A percentile compares a stretch with the other conserved stretches of the same genome.
Evolutionary conservation across 495 filamentous ascomycete genomes (phyloP).

Genomic region (Penicillium bovifimosum): DNA sequence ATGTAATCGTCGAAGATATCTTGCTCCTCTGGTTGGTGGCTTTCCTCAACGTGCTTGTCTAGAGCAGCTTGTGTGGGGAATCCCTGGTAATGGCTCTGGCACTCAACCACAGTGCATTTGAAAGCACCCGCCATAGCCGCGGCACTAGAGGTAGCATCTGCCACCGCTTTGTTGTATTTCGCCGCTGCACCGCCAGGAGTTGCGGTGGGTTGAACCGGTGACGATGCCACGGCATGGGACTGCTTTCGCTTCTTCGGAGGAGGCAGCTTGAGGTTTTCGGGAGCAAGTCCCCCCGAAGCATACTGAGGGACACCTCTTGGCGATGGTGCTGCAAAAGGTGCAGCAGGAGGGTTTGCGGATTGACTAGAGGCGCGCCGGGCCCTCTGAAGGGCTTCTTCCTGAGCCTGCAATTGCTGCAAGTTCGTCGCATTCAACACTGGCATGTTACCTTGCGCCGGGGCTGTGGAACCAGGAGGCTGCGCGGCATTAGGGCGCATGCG

Average conservation of each 20-base stretch:
- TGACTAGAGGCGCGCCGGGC: conserved; percentile 52
- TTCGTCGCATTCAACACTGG: conserved; percentile 60
- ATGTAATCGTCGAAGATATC: conserved; percentile 42
- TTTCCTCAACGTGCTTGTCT: conserved; percentile 44
- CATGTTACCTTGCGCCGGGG: conserved; percentile 31
- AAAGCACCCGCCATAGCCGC: conserved; percentile 29
- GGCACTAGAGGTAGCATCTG: conserved; percentile 29
- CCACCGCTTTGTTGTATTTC: conserved; percentile 34
- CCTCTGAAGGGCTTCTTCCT: conserved; percentile 41
- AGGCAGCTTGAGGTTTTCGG: conserved; percentile 57
- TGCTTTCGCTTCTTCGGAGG: conserved; percentile 55
- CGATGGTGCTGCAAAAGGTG: conserved; percentile 63
- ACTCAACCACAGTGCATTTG: conserved; percentile 42
- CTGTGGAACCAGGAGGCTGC: conserved; percentile 21
- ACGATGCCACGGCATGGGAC: conserved; percentile 35
- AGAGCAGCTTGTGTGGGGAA: conserved; percentile 41
- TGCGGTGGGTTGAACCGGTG: conserved; percentile 27
- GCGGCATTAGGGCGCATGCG: conserved; percentile 26
- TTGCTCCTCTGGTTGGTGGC: conserved; percentile 40
- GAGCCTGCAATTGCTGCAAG: conserved; percentile 52
- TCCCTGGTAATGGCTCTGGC: conserved; percentile 41
- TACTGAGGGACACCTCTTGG: conserved; percentile 64
- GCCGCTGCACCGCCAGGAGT: conserved; percentile 22
- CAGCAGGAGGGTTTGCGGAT: conserved; percentile 55
- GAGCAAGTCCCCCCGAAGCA: conserved; percentile 41